Conservation (phyloP, 768 basidiomycete species). For the Mycena venus region DNA sequence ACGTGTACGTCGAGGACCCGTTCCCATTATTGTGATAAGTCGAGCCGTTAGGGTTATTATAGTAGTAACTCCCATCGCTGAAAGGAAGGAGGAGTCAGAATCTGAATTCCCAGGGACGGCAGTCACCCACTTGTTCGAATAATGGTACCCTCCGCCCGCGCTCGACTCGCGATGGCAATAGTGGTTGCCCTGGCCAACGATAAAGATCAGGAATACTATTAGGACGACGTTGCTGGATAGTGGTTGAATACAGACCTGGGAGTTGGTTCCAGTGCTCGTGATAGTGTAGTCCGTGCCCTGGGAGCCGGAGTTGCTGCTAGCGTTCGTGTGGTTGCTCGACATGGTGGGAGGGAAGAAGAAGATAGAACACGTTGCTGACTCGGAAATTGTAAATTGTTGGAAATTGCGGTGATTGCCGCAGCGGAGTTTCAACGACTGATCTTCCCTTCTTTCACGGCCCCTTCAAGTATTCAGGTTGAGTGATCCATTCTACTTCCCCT, state of each 20-base stretch:
- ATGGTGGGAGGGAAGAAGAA: neutral
- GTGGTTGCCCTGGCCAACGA: conserved; percentile 68
- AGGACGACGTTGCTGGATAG: neutral
- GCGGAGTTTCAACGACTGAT: neutral
- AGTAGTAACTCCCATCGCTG: conserved; percentile 74
- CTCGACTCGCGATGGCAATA: conserved; percentile 68
- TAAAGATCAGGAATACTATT: neutral
- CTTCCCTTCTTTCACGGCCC: neutral
- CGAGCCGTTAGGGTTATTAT: conserved; percentile 70
- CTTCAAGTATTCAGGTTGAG: too few species aligned
- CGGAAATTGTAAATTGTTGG: neutral
- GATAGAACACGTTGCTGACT: neutral
- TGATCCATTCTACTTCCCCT: too few species aligned
- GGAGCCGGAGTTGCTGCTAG: conserved; percentile 7
- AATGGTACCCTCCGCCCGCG: conserved; percentile 66
- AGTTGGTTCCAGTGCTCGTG: conserved; percentile 62
- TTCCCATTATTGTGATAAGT: conserved; percentile 69
- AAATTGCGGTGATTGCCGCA: conserved; percentile 20
- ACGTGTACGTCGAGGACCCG: conserved; percentile 65
- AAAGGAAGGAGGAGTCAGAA: neutral
- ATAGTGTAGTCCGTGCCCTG: conserved; percentile 14
- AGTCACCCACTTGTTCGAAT: conserved; percentile 67
- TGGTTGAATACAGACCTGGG: conserved; percentile 51
- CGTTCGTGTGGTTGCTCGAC: conserved; percentile 17
- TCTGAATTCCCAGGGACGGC: neutral